Evolutionary conservation across 148 eudicot species (phyloP).

Genomic region (Persicaria maculosa): DNA sequence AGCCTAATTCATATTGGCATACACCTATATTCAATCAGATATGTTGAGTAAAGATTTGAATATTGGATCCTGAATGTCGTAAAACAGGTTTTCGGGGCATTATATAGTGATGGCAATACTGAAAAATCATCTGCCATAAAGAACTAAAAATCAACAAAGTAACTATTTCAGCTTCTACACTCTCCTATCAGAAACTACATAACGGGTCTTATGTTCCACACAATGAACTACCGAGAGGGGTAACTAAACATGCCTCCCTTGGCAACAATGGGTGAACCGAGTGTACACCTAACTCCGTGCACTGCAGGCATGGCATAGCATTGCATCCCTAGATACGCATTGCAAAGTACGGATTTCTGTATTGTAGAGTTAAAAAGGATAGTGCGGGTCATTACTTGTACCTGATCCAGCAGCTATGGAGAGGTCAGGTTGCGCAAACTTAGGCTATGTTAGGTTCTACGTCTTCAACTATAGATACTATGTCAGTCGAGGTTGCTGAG

Average conservation of each 20-base stretch:
- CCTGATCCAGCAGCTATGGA: constrained; percentile 20
- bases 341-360: not conserved
- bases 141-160: constrained; percentile 10
- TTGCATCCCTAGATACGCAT: not conserved
- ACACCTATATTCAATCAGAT: too few relatives aligned
- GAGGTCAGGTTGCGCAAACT: constrained; percentile 25
- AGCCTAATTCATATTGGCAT: too few relatives aligned
- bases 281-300: not conserved
- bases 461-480: constrained; percentile 19
- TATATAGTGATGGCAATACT: constrained; percentile 12
- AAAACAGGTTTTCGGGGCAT: not conserved
- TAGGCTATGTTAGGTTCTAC: constrained; percentile 17
- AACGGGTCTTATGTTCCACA: not conserved
- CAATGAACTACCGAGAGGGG: constrained; percentile 4
- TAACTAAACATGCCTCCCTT: not conserved
- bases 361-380: not conserved
- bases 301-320: not conserved
- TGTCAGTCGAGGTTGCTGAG: constrained; percentile 43
- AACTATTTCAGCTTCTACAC: constrained; percentile 3
- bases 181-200: constrained; percentile 11
- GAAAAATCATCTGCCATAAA: constrained; percentile 11
- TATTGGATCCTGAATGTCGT: too few relatives aligned
- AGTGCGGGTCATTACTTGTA: not conserved
- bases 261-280: not conserved
- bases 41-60: too few relatives aligned